Conservation (phyloP, 2,329 filamentous ascomycete species). For the Triangularia verruculosa region DNA sequence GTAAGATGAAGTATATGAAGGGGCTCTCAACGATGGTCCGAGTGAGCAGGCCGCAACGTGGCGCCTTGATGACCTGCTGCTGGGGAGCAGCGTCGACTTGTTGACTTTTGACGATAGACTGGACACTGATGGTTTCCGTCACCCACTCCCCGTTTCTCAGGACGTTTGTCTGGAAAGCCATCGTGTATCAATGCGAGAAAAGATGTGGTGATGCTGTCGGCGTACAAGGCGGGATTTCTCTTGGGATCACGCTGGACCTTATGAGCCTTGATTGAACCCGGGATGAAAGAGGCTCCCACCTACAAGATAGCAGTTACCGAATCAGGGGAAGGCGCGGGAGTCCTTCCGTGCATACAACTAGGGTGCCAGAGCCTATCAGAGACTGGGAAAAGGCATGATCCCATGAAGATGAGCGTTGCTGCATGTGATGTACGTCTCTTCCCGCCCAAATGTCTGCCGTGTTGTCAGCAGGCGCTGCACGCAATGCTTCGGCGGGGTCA, state of each 20-base stretch:
- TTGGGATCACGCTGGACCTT: not conserved
- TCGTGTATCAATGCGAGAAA: conserved; percentile 24
- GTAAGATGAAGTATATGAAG: conserved; percentile 71
- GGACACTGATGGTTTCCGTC: conserved; percentile 48
- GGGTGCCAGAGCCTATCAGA: not conserved
- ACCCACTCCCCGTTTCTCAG: conserved; percentile 56
- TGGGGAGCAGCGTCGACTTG: conserved; percentile 26
- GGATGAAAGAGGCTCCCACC: not conserved
- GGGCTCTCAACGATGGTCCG: conserved; percentile 76
- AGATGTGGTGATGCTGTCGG: not conserved
- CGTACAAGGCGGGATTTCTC: not conserved
- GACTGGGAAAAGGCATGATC: not conserved
- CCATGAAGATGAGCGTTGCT: not conserved
- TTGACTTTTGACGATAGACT: conserved; percentile 41
- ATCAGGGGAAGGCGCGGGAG: not conserved
- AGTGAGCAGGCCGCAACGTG: conserved; percentile 69
- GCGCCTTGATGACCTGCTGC: conserved; percentile 38
- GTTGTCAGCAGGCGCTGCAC: not conserved
- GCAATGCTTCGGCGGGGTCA: not conserved
- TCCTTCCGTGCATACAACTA: not conserved
- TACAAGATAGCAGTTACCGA: not conserved
- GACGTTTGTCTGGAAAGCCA: conserved; percentile 55
- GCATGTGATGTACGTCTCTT: not conserved
- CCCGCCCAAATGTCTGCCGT: not conserved
- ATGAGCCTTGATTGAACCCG: not conserved